Percentiles rank a stretch among this genome's conserved stretches.
Evolutionary conservation across 164 flowering plant species (phyloP).

Genomic region (Litsea cubeba): DNA sequence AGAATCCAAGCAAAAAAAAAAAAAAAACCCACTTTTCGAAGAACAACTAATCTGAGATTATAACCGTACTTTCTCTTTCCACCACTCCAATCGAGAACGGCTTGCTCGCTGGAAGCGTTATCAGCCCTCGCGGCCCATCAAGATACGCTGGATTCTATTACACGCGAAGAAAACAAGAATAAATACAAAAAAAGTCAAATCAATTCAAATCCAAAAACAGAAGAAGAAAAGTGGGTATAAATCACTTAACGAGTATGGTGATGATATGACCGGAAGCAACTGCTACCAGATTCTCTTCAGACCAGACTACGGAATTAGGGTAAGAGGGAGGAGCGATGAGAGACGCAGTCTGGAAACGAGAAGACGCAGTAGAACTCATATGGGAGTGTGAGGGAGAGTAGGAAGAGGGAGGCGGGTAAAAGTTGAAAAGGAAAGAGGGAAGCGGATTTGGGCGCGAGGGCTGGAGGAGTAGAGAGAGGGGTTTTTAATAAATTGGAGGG

Average conservation of each 20-base stretch:
- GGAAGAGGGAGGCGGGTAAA: not conserved
- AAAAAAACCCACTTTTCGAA: not conserved
- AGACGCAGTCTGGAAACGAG: slow-evolving; percentile 46
- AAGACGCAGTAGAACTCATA: not conserved
- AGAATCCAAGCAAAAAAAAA: no score
- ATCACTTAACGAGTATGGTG: slow-evolving; percentile 55
- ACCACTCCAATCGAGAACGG: slow-evolving; percentile 67
- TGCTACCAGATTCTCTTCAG: slow-evolving; percentile 84
- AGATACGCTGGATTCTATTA: slow-evolving; percentile 67
- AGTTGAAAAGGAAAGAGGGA: not conserved
- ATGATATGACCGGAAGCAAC: slow-evolving; percentile 73
- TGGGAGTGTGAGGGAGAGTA: no score
- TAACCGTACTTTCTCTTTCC: slow-evolving; percentile 43
- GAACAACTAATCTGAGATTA: not conserved
- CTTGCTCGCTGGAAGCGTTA: slow-evolving; percentile 37
- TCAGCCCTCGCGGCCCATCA: slow-evolving; percentile 63
- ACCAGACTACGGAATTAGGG: slow-evolving; percentile 81
- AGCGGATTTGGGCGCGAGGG: not conserved
- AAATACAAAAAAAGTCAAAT: not conserved
- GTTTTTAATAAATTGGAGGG: no score
- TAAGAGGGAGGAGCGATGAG: slow-evolving; percentile 55
- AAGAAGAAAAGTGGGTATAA: no score
- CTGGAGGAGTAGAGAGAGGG: not conserved
- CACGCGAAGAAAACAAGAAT: not conserved
- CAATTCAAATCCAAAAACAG: not conserved